phyloP scores from a whole-genome alignment of 768 basidiomycete genomes.

The Termitomyces sp. region DNA sequence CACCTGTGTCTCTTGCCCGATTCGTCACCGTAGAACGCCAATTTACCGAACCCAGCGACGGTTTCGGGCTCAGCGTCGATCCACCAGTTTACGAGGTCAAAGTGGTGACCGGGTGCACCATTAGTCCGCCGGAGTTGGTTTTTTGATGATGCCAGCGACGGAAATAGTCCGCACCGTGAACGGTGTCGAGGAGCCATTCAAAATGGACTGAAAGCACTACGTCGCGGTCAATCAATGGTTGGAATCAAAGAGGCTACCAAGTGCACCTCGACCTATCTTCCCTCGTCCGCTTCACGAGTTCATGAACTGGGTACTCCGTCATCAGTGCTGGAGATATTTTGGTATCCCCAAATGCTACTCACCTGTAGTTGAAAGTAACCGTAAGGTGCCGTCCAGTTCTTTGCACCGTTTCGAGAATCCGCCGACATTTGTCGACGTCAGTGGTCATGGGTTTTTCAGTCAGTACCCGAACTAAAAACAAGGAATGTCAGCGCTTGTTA shows the following conservation, averaged over 20 bases:
- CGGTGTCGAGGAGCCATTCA: conserved; percentile 50
- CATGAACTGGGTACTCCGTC: conserved; percentile 35
- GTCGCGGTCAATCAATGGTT: background rate
- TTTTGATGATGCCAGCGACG: conserved; percentile 48
- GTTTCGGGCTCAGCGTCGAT: conserved; percentile 40
- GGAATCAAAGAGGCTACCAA: background rate
- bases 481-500: background rate
- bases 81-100: conserved; percentile 56
- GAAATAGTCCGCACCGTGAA: conserved; percentile 51
- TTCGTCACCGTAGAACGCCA: conserved; percentile 44
- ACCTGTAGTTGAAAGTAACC: conserved; percentile 41
- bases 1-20: conserved; percentile 43
- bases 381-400: conserved; percentile 37
- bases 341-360: background rate
- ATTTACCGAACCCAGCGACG: conserved; percentile 43
- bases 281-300: conserved; percentile 44
- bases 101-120: conserved; percentile 45
- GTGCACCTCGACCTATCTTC: conserved; percentile 38
- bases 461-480: conserved; percentile 34
- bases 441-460: conserved; percentile 58
- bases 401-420: conserved; percentile 41
- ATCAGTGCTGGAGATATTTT: background rate
- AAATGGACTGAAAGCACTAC: conserved; percentile 46
- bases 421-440: conserved; percentile 41
- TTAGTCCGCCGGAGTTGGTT: conserved; percentile 37